Conservation (phyloP, 139 green algal species). For the Chlamydomonas schloesseri region DNA sequence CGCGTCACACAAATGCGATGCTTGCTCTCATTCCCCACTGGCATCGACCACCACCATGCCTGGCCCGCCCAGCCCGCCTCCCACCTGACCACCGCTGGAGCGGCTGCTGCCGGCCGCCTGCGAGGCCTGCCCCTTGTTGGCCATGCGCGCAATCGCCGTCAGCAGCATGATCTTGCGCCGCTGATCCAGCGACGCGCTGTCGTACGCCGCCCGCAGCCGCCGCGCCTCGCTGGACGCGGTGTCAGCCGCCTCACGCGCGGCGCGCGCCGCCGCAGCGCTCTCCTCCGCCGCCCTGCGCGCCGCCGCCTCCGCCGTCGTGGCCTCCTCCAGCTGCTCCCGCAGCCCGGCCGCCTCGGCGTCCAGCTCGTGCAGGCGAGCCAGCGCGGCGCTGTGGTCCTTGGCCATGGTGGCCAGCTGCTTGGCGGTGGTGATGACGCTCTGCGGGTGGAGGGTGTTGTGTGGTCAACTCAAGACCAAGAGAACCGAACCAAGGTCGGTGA, state of each 20-base stretch:
- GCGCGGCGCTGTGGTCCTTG: constrained; percentile 14
- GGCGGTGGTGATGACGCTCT: constrained; percentile 24
- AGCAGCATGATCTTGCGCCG: constrained; percentile 36
- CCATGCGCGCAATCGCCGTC: constrained; percentile 29
- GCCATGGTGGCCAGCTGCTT: constrained; percentile 36
- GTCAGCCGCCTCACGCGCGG: background rate
- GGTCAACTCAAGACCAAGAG: too few relatives aligned
- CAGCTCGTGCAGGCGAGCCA: constrained; percentile 5
- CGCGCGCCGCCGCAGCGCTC: background rate
- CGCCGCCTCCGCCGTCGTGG: background rate
- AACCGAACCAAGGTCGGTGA: too few relatives aligned
- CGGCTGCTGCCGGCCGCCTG: background rate
- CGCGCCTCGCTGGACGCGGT: background rate
- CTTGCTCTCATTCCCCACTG: too few relatives aligned
- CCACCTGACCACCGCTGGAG: background rate
- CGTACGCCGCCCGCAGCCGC: constrained; percentile 3
- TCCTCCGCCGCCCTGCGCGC: background rate
- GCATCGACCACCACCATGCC: too few relatives aligned
- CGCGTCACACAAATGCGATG: too few relatives aligned
- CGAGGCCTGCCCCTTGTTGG: constrained; percentile 1
- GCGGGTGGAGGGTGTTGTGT: too few relatives aligned
- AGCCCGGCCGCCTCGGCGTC: background rate
- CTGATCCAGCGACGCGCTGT: background rate
- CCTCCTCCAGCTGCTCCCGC: background rate
- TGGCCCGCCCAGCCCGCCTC: too few relatives aligned